Base-by-base conservation (phyloP, 75 land plant genomes). In the Adiantum capillusveneris region DNA sequence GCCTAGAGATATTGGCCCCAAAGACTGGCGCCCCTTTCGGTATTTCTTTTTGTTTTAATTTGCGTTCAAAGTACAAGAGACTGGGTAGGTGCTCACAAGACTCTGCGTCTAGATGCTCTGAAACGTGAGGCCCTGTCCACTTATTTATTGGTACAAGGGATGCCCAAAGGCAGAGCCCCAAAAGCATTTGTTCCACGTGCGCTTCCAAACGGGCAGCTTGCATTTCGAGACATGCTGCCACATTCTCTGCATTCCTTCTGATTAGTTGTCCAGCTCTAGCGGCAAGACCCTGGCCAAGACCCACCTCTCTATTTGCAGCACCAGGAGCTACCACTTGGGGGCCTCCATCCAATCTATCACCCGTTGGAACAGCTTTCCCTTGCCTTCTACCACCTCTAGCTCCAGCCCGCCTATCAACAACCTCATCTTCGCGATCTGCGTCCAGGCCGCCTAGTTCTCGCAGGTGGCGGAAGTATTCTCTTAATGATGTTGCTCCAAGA, bases 141-240 rank as follows among this genome's bases (percentile, higher is more conserved):
- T n/a, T n/a, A n/a, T n/a, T n/a, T n/a, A n/a, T n/a, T n/a, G n/a
- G n/a, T n/a, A n/a, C n/a, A n/a, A n/a, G n/a, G n/a, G n/a, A n/a
- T n/a, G n/a, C n/a, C n/a, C n/a, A n/a, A n/a, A n/a, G n/a, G n/a
- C n/a, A n/a, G n/a, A n/a, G n/a, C n/a, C n/a, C n/a, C n/a, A n/a
- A n/a, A 82, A 94, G 86, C 81, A 94, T 94, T 75, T 94, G 98
- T 44, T 94, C 98, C 42, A 94, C 96, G 59, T 86, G 95, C 31
- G 98, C 96, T 52, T 89, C 98, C 49, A 89, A 76, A 11, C 96
- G 79, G 45, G 94, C 90, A 19, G 91, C 96, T 62, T 83, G 96
- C 87, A 80, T 81, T 60, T 91, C 97, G 76, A 85, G 68, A 29
- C 78, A 77, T 24, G 85, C 88, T 28, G 78, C 79, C 58, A 86